Evolutionary conservation across 345 rosid genomes (phyloP).

Genomic region (Eucalyptus erythrocorys): DNA sequence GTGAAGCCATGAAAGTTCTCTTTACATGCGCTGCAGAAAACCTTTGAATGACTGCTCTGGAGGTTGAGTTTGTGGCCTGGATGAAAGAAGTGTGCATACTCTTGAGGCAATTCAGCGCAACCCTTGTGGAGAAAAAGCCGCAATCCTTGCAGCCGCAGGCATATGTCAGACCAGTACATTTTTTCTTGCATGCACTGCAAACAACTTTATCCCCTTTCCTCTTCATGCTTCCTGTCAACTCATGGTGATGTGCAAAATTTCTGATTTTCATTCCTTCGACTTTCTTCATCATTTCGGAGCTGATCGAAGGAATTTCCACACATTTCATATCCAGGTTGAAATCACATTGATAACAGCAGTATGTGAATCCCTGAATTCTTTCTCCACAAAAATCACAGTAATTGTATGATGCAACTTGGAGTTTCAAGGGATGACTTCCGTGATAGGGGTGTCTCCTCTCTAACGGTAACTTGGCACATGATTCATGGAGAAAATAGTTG

Average conservation of each 20-base stretch:
- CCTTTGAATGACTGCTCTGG: not conserved
- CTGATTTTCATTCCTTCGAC: not conserved
- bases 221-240: not conserved
- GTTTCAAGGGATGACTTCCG: not conserved
- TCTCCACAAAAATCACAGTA: not conserved
- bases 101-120: not conserved
- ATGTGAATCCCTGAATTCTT: rapidly evolving
- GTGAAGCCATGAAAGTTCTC: not conserved
- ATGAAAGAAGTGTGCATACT: not conserved
- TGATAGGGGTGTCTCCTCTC: not conserved
- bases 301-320: rapidly evolving
- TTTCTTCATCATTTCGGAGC: not conserved
- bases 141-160: not conserved
- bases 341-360: not conserved
- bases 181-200: not conserved
- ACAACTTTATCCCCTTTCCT: not conserved
- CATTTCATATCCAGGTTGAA: not conserved
- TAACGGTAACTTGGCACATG: not conserved
- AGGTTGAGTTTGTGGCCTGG: not conserved
- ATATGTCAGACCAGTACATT: not conserved
- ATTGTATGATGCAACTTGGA: not conserved
- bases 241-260: not conserved
- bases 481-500: not conserved
- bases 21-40: not conserved
- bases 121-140: not conserved